Conservation (phyloP, 2,329 filamentous ascomycete species). For the Sphaerostilbella broomeana region DNA sequence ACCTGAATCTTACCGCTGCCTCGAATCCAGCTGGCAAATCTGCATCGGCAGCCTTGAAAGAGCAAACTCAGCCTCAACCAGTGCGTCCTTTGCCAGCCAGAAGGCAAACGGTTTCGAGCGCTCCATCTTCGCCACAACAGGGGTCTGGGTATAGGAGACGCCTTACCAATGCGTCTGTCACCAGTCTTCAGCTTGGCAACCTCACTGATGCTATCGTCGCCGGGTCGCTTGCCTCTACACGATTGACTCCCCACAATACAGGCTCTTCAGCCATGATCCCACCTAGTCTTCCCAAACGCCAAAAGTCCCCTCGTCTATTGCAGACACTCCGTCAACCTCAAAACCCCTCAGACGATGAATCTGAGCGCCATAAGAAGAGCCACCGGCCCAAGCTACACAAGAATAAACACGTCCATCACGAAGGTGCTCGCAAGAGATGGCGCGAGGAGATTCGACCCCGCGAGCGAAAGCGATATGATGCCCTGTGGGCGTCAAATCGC, state of each 20-base stretch:
- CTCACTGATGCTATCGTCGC: conserved; percentile 71
- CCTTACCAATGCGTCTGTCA: conserved; percentile 22
- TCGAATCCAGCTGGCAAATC: conserved; percentile 7
- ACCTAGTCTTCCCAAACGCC: conserved; percentile 34
- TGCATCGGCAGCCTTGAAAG: neutral
- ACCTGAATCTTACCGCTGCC: neutral
- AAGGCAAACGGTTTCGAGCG: conserved; percentile 20
- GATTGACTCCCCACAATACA: conserved; percentile 37
- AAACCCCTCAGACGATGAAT: conserved; percentile 46
- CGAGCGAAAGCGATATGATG: conserved; percentile 76
- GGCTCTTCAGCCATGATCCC: conserved; percentile 27
- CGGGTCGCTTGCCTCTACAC: conserved; percentile 62
- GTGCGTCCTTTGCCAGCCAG: conserved; percentile 13
- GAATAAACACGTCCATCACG: conserved; percentile 65
- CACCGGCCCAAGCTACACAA: conserved; percentile 46
- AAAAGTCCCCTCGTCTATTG: conserved; percentile 49
- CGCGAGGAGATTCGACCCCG: conserved; percentile 64
- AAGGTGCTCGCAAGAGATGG: conserved; percentile 70
- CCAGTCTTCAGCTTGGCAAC: conserved; percentile 51
- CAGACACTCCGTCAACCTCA: conserved; percentile 58
- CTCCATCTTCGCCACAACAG: conserved; percentile 30
- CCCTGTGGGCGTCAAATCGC: conserved; percentile 76
- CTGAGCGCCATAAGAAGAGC: conserved; percentile 43
- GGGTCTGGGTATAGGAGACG: conserved; percentile 26
- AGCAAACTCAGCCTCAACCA: conserved; percentile 10